A percentile compares a stretch with the other conserved stretches of the same genome.
These are phyloP conservation scores for Talaromyces verruculosus DNA, from an alignment of 2,329 filamentous ascomycete genomes.

Conservation along the genomic window DNA sequence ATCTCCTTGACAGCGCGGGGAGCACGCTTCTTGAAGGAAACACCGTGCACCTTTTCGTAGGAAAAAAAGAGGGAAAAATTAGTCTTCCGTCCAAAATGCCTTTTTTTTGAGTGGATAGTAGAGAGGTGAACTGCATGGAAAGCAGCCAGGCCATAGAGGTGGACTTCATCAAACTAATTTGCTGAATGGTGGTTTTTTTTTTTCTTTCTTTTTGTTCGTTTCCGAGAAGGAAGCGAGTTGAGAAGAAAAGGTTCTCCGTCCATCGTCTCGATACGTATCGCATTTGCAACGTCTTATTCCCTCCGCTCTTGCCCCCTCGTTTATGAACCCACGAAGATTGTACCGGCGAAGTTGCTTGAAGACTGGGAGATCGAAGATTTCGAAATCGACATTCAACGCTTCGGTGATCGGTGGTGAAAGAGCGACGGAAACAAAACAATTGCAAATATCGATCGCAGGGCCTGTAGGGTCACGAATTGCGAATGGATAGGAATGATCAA, in stretches of 20 bases:
- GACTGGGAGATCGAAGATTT: not conserved
- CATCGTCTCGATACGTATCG: slow-evolving; percentile 10
- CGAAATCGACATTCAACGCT: slow-evolving; percentile 4
- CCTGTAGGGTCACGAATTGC: not conserved
- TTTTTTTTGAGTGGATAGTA: slow-evolving; percentile 11
- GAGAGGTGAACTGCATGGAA: slow-evolving; percentile 17
- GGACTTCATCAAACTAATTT: slow-evolving; percentile 71
- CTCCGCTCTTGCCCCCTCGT: not conserved
- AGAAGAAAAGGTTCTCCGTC: slow-evolving; percentile 21
- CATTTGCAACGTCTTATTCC: slow-evolving; percentile 6
- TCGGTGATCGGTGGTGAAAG: not conserved
- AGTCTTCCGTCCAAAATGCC: slow-evolving; percentile 67
- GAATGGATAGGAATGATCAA: slow-evolving; percentile 36
- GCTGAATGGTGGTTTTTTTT: not conserved
- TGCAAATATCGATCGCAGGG: slow-evolving; percentile 10
- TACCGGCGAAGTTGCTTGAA: not conserved
- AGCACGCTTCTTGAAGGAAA: slow-evolving; percentile 99
- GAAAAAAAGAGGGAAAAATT: slow-evolving; percentile 46
- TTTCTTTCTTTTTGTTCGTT: slow-evolving; percentile 33
- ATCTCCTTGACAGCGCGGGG: slow-evolving; percentile 99
- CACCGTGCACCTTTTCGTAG: slow-evolving; percentile 79
- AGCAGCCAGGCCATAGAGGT: slow-evolving; percentile 52
- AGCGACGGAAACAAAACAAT: slow-evolving; percentile 6
- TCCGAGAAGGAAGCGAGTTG: slow-evolving; percentile 4
- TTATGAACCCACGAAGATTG: not conserved